These are phyloP conservation scores for Trametes coccinea DNA, from an alignment of 768 basidiomycete species.

Conservation along the genomic window DNA sequence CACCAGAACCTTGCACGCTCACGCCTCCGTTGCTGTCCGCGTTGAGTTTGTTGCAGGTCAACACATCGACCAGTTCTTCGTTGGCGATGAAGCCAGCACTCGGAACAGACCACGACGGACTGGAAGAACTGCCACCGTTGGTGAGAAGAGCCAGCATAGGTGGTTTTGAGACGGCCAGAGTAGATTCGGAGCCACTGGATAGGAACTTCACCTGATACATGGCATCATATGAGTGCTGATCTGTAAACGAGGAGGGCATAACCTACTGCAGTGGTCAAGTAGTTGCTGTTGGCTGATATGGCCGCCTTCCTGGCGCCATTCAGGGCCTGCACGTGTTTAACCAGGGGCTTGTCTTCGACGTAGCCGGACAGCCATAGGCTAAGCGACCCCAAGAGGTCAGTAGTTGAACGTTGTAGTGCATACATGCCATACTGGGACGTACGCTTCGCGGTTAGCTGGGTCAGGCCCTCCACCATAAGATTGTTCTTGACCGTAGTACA, in stretches of 20 bases:
- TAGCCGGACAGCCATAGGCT: constrained; percentile 66
- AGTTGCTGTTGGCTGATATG: constrained; percentile 42
- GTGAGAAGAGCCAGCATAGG: constrained; percentile 59
- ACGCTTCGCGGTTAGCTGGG: constrained; percentile 56
- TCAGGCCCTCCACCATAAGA: constrained; percentile 45
- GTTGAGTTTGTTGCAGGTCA: constrained; percentile 45
- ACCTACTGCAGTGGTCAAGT: constrained; percentile 49
- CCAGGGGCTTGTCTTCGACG: constrained; percentile 48
- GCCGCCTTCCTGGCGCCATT: constrained; percentile 56
- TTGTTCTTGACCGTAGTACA: constrained; percentile 59
- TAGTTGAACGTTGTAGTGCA: not conserved
- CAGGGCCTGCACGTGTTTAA: constrained; percentile 46
- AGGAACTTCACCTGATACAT: constrained; percentile 46
- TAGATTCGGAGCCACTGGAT: constrained; percentile 37
- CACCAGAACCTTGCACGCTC: constrained; percentile 38
- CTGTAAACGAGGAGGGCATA: no score
- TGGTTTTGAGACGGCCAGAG: constrained; percentile 52
- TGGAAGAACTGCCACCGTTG: constrained; percentile 47
- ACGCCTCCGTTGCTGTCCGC: constrained; percentile 45
- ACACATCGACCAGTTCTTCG: constrained; percentile 51
- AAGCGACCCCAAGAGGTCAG: not conserved
- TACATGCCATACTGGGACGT: constrained; percentile 10
- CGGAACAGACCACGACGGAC: constrained; percentile 45
- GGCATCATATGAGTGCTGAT: no score
- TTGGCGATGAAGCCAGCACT: constrained; percentile 41